phyloP scores from a whole-genome alignment of 495 filamentous ascomycete genomes.

The Xylaria venustula region DNA sequence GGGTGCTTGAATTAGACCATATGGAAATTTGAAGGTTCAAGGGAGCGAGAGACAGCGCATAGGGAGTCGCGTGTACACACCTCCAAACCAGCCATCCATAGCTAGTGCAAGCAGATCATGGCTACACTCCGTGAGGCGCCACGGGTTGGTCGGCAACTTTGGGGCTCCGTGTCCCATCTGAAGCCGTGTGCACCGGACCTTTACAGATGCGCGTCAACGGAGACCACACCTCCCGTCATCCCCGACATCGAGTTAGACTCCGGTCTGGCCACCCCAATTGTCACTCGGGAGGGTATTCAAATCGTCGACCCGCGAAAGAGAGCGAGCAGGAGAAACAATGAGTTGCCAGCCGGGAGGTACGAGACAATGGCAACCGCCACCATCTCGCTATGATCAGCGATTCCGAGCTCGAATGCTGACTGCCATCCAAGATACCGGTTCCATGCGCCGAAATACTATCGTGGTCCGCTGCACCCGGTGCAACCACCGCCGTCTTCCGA shows the following conservation, averaged over 20 bases:
- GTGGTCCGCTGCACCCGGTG: conserved; percentile 89
- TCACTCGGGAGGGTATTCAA: conserved; percentile 32
- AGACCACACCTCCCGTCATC: conserved; percentile 15
- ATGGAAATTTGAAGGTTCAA: conserved; percentile 13
- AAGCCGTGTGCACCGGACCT: conserved; percentile 20
- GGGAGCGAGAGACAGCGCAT: background rate
- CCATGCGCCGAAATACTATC: conserved; percentile 87
- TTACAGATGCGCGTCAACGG: conserved; percentile 39
- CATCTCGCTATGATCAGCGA: background rate
- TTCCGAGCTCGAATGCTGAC: conserved; percentile 11
- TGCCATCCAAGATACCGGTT: conserved; percentile 73
- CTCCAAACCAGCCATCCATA: background rate
- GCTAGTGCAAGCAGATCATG: conserved; percentile 17
- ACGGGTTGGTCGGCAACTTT: conserved; percentile 23
- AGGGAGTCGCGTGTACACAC: conserved; percentile 4
- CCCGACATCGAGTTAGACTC: conserved; percentile 41
- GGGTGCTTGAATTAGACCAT: background rate
- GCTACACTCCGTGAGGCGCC: conserved; percentile 27
- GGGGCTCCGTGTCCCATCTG: conserved; percentile 19
- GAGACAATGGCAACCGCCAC: background rate
- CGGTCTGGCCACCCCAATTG: conserved; percentile 30
- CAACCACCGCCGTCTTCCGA: conserved; percentile 80
- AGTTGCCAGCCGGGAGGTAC: conserved; percentile 40
- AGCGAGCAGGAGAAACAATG: conserved; percentile 38
- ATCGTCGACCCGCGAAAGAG: conserved; percentile 42